Percentiles rank a stretch among this genome's conserved stretches.
These are phyloP conservation scores for Fibroporia radiculosa DNA, from an alignment of 768 basidiomycete species.

Conservation along the genomic window DNA sequence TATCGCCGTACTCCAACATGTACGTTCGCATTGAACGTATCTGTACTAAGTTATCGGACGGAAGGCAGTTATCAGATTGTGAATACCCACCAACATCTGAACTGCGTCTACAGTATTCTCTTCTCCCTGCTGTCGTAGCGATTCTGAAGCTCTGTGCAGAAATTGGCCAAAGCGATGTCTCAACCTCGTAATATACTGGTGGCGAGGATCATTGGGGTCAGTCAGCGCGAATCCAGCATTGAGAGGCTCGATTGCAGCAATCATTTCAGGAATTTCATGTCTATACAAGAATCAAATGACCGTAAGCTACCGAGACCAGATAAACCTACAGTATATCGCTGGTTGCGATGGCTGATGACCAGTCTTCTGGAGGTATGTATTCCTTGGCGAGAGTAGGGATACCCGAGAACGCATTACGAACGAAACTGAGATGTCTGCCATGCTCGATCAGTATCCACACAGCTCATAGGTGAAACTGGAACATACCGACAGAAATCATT, in stretches of 20 bases:
- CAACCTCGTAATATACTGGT: slow-evolving; percentile 50
- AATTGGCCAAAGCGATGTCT: slow-evolving; percentile 59
- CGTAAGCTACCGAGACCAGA: no score
- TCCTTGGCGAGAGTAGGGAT: slow-evolving; percentile 62
- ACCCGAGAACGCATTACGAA: slow-evolving; percentile 70
- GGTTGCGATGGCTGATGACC: slow-evolving; percentile 33
- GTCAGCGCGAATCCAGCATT: slow-evolving; percentile 61
- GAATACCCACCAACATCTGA: slow-evolving; percentile 49
- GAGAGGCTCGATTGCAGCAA: slow-evolving; percentile 53
- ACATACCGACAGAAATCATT: slow-evolving; percentile 79
- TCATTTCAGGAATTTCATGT: slow-evolving; percentile 72
- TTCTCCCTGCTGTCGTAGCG: slow-evolving; percentile 64
- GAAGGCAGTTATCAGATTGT: background rate
- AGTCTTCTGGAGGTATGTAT: slow-evolving; percentile 40
- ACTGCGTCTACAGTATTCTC: slow-evolving; percentile 80
- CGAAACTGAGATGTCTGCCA: slow-evolving; percentile 55
- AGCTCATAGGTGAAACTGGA: background rate
- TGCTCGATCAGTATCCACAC: background rate
- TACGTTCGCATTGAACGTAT: slow-evolving; percentile 63
- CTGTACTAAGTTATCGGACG: slow-evolving; percentile 23
- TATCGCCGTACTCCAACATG: slow-evolving; percentile 71
- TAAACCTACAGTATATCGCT: slow-evolving; percentile 61
- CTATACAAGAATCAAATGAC: slow-evolving; percentile 25
- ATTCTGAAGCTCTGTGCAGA: slow-evolving; percentile 62
- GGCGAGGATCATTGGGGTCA: slow-evolving; percentile 56